These are phyloP conservation scores for Mycena kentingensis DNA, from an alignment of 768 basidiomycete species.

Conservation along the genomic window DNA sequence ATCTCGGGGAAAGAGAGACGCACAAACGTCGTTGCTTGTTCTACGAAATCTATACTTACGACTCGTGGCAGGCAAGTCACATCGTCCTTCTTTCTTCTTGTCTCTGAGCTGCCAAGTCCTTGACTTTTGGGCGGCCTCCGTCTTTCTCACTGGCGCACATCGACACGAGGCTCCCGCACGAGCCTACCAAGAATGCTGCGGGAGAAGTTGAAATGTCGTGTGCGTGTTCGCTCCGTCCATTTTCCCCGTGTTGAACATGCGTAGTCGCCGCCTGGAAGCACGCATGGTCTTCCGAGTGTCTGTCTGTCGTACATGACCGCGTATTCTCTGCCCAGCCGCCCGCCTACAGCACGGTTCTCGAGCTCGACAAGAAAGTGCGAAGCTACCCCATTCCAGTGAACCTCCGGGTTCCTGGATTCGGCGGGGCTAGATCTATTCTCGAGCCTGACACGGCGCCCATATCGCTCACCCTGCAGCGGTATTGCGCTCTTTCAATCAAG, in stretches of 20 bases:
- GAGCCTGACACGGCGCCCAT: slow-evolving; percentile 51
- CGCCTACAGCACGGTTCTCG: slow-evolving; percentile 60
- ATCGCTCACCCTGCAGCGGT: slow-evolving; percentile 67
- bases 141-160: slow-evolving; percentile 61
- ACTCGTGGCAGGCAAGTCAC: slow-evolving; percentile 70
- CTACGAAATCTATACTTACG: slow-evolving; percentile 68
- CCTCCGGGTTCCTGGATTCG: slow-evolving; percentile 65
- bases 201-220: slow-evolving; percentile 66
- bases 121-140: slow-evolving; percentile 72
- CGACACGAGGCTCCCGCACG: slow-evolving; percentile 55
- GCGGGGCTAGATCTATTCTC: slow-evolving; percentile 43
- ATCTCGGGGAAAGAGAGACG: slow-evolving; percentile 56
- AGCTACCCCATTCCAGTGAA: slow-evolving; percentile 65
- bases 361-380: slow-evolving; percentile 68
- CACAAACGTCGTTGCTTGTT: slow-evolving; percentile 60
- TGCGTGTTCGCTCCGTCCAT: slow-evolving; percentile 34
- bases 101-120: slow-evolving; percentile 10
- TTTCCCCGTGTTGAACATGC: slow-evolving; percentile 2
- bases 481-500: slow-evolving; percentile 64
- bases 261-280: slow-evolving; percentile 73
- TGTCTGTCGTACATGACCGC: slow-evolving; percentile 65
- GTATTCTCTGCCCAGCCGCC: slow-evolving; percentile 66
- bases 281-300: slow-evolving; percentile 60
- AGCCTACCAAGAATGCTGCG: slow-evolving; percentile 42
- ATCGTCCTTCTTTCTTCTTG: slow-evolving; percentile 6